phyloP scores from a whole-genome alignment of 306 rosid genomes.

The Alnus rubra region DNA sequence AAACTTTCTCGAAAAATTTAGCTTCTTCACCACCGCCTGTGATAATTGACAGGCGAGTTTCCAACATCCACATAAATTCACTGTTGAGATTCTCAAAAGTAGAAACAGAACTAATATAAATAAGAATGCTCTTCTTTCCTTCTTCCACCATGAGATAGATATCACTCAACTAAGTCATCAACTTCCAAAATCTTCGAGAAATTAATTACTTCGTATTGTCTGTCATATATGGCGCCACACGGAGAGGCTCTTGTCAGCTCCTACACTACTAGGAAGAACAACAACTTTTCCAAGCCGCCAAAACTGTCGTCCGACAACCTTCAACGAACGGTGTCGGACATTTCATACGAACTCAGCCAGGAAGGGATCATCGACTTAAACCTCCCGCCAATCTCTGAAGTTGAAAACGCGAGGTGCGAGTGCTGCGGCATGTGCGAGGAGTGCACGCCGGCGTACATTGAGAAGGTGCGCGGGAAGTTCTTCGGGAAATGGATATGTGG shows the following conservation, averaged over 20 bases:
- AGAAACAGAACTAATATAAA: slow-evolving; percentile 44
- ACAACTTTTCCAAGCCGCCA: slow-evolving; percentile 50
- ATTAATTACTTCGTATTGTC: too few relatives aligned
- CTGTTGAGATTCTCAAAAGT: slow-evolving; percentile 9
- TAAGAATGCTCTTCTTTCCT: slow-evolving; percentile 23
- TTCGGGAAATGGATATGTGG: slow-evolving; percentile 83
- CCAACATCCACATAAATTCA: slow-evolving; percentile 50
- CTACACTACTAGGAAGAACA: slow-evolving; percentile 34
- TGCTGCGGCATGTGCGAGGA: slow-evolving; percentile 97
- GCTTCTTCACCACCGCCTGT: slow-evolving; percentile 44
- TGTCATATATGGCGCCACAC: slow-evolving; percentile 67
- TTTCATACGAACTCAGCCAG: slow-evolving; percentile 61
- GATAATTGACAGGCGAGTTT: slow-evolving; percentile 49
- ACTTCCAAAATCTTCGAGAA: background rate
- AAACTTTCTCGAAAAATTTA: slow-evolving; percentile 45
- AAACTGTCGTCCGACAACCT: slow-evolving; percentile 56
- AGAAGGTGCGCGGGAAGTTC: slow-evolving; percentile 59
- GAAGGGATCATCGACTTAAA: slow-evolving; percentile 32
- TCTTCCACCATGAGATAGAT: slow-evolving; percentile 10
- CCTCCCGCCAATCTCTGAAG: slow-evolving; percentile 73
- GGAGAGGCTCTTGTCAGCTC: slow-evolving; percentile 53
- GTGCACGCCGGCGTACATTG: slow-evolving; percentile 86
- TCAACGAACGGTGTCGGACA: slow-evolving; percentile 75
- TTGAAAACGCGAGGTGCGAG: slow-evolving; percentile 81
- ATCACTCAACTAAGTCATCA: too few relatives aligned